Percentiles rank a stretch among this genome's conserved stretches.
Conservation (phyloP, 1,284 basidiomycete species). For the Boletus albobrunnescens region DNA sequence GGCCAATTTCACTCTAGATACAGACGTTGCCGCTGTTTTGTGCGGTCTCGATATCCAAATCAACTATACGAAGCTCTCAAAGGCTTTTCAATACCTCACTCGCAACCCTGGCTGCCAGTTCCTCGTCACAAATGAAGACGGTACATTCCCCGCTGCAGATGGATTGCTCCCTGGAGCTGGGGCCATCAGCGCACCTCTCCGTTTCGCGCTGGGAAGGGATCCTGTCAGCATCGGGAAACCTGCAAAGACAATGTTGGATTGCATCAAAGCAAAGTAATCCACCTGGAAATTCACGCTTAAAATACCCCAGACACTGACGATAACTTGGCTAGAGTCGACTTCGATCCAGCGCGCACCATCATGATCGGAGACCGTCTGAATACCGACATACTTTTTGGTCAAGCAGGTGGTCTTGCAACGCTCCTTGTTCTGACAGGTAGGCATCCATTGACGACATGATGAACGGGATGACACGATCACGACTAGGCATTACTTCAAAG, state of each 20-base stretch:
- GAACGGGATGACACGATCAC: constrained; percentile 4
- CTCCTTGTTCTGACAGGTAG: constrained; percentile 91
- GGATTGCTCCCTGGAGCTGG: constrained; percentile 89
- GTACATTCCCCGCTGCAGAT: constrained; percentile 78
- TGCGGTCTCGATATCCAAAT: constrained; percentile 79
- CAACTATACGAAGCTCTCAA: constrained; percentile 92
- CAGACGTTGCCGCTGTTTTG: constrained; percentile 82
- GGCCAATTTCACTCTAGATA: constrained; percentile 69
- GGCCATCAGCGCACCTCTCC: constrained; percentile 77
- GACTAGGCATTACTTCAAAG: constrained; percentile 66
- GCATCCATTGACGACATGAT: constrained; percentile 12
- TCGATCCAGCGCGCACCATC: constrained; percentile 81
- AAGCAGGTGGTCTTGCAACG: constrained; percentile 80
- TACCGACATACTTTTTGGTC: constrained; percentile 92
- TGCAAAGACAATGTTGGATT: constrained; percentile 88
- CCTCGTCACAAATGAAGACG: constrained; percentile 91
- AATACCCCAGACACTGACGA: not conserved
- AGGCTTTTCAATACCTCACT: constrained; percentile 88
- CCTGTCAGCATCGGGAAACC: constrained; percentile 91
- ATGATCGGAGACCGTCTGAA: constrained; percentile 96
- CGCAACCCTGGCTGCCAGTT: constrained; percentile 80
- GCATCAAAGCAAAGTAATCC: constrained; percentile 88
- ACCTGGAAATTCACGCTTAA: not conserved
- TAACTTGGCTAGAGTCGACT: constrained; percentile 64
- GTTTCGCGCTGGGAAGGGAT: constrained; percentile 66